Percentiles rank a stretch among this genome's conserved stretches.
Conservation (phyloP, 345 rosid genomes). For the Gossypium thurberi region DNA sequence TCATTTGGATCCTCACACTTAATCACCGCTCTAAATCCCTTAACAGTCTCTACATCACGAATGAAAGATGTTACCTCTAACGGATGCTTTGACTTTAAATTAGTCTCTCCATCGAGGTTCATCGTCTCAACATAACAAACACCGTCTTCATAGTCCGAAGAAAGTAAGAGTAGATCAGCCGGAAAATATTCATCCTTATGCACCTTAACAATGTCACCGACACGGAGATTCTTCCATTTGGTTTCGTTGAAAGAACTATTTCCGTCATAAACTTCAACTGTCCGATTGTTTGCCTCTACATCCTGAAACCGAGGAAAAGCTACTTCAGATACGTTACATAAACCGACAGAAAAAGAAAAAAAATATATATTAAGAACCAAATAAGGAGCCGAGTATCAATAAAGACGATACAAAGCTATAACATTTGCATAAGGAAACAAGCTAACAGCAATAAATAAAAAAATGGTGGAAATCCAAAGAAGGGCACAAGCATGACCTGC, state of each 20-base stretch:
- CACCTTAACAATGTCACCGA: constrained; percentile 76
- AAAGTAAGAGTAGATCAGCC: constrained; percentile 79
- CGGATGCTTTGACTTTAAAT: constrained; percentile 68
- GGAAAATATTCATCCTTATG: constrained; percentile 67
- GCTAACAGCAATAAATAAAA: background rate
- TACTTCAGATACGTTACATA: background rate
- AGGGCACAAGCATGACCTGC: constrained; percentile 42
- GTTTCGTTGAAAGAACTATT: constrained; percentile 31
- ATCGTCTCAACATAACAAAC: constrained; percentile 80
- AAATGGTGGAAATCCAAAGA: background rate
- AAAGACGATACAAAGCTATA: background rate
- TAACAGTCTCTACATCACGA: constrained; percentile 29
- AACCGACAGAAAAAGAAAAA: background rate
- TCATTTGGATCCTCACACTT: constrained; percentile 95
- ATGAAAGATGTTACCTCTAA: constrained; percentile 49
- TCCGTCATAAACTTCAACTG: constrained; percentile 37
- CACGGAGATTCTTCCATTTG: constrained; percentile 67
- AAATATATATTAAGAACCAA: background rate
- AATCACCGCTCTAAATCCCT: constrained; percentile 38
- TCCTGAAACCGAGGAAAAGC: constrained; percentile 46
- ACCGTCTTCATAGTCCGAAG: constrained; percentile 71
- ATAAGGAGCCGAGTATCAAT: background rate
- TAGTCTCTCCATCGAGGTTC: constrained; percentile 95
- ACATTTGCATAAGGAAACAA: background rate
- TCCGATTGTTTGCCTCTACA: constrained; percentile 75